Conservation (phyloP, 2,329 filamentous ascomycete genomes). For the Ustulina deusta region DNA sequence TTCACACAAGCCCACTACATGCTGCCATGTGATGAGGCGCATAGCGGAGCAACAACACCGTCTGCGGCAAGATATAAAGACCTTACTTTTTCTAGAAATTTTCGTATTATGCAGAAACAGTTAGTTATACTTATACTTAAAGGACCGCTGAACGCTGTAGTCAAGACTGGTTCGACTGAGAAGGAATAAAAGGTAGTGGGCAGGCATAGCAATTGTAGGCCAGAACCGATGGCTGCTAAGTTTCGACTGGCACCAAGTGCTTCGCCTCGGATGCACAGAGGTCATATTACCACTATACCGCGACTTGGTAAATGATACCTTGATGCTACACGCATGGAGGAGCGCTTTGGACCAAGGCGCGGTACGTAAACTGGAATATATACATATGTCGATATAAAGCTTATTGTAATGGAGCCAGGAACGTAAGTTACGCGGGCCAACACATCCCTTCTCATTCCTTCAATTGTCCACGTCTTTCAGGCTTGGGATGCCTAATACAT, state of each 20-base stretch:
- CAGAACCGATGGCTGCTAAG: background rate
- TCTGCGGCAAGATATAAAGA: background rate
- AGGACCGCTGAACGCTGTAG: background rate
- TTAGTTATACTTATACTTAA: background rate
- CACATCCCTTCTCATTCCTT: no score
- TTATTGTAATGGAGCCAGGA: no score
- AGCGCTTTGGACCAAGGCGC: no score
- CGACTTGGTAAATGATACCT: background rate
- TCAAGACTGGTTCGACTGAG: background rate
- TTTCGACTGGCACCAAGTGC: background rate
- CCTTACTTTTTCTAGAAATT: background rate
- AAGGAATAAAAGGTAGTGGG: background rate
- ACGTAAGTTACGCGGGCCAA: no score
- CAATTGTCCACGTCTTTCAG: no score
- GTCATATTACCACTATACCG: background rate
- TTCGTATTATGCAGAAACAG: background rate
- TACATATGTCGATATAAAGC: no score
- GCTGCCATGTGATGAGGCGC: no score
- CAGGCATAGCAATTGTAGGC: background rate
- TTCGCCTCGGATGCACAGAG: background rate
- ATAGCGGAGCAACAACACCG: background rate
- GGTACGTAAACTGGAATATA: no score
- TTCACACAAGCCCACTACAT: no score
- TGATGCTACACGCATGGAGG: background rate
- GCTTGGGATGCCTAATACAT: no score